Base-by-base conservation (phyloP, 1,284 basidiomycete genomes). In the Naganishia liquefaciens region DNA sequence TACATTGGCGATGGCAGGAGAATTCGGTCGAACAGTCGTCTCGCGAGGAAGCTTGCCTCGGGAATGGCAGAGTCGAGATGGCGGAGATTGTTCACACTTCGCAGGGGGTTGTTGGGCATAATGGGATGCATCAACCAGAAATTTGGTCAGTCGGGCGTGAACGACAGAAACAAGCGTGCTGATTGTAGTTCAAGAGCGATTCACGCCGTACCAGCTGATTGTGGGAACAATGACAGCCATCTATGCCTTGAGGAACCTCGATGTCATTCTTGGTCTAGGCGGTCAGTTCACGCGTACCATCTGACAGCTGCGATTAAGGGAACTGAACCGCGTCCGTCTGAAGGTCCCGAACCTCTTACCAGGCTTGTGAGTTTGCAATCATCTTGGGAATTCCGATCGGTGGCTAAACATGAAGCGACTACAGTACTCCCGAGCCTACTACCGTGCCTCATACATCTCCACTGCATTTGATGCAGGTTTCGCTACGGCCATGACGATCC, bases 391-490 rank as follows among this genome's bases (percentile, higher is more conserved):
- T 61, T 33, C 61, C 51, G 65, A 62, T 42, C 49, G 62, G 69
- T 65, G 70, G 73, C 49, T 66, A 68, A 37, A 37, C 10, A 53
- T 10, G 69, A 13, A 17, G 25, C 27, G 4, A 1, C n/a, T 11
- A 5, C 64, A 93, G 90, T 97, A 97, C 75, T 91, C 92, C 1
- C 84, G 90, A 2, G 89, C 91, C 7, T 97, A 94, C 77, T 97
- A 95, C 78, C 88, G 95, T 30, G 94, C 93, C n/a, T 96, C 94
- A 53, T 99, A 94, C 89, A 87, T 99, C 70, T 87, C 81, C 61
- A 94, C 89, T 0, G 94, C 93, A 0, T 82, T 98, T n/a, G 95
- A 99, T 75, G 93, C 94, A 0, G 95, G 94, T 1, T 98, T 98
- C 74, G 92, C 94, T 0, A 93, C 93, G 0, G 93, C 95, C 10